Evolutionary conservation across 2,329 filamentous ascomycete species (phyloP), one percentile per base, ranked within the genome.

Genomic region (Ceratocystis variospora): DNA sequence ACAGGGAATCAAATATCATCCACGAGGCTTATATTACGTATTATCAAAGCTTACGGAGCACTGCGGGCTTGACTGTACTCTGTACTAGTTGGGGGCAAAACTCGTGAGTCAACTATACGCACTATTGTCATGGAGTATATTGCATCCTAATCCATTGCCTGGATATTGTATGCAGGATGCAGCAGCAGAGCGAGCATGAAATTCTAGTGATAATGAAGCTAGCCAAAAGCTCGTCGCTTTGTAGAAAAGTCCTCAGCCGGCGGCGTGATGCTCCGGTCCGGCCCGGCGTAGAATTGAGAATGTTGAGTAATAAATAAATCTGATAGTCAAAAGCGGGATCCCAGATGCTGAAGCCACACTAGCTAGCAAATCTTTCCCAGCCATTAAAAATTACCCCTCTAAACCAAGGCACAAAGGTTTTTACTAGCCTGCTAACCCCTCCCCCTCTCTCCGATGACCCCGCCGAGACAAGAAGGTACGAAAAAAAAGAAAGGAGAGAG

Each of bases 371-470:
- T 33, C 8, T 59, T 37, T 19, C 12, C 17, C 53, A 31, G 53
- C 28, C 28, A 41, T 41, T 41, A 17, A 6, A 10, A 59, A 59
- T 59, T 59, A 53, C 48, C 48, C 22, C 48, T 28, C 25, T 33
- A 2, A n/a, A 22, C 15, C 25, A 37, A 37, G 55, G 55, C 17
- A 25, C 55, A 37, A 59, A 17, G 37, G 10, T 41, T 31, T 59
- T 37, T 37, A 59, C n/a, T 31, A n/a, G 33, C 50, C 22, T 41
- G 61, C 53, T 46, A 61, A 41, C 37, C 37, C 37, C 37, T 41
- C 37, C 37, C 37, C 37, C 37, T 41, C 37, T 55, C 66, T 67
- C 66, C 66, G 66, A 67, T 67, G 66, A 67, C 66, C 66, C 66
- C 66, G 55, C 66, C 66, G 66, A 67, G 57, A 44, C 57, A 22